These are phyloP conservation scores for Colletotrichum phormii DNA, from an alignment of 2,329 filamentous ascomycete species.

Conservation along the genomic window DNA sequence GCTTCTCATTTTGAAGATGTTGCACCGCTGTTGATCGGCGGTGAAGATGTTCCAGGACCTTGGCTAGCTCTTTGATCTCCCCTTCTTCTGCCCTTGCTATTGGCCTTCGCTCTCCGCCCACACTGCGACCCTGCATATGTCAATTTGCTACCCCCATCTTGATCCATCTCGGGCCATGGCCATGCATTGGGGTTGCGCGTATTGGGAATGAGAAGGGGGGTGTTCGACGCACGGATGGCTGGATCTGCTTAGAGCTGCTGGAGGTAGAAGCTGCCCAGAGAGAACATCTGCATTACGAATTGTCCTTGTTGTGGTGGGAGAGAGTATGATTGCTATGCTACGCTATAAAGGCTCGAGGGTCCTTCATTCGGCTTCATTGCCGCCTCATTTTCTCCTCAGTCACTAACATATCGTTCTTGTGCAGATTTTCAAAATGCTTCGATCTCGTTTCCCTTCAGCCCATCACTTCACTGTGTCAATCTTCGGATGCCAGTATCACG, in stretches of 20 bases:
- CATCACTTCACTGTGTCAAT: conserved; percentile 34
- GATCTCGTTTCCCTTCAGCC: conserved; percentile 30
- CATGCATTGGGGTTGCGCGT: not conserved
- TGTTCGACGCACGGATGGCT: not conserved
- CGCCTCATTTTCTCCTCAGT: not conserved
- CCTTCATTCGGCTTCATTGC: not conserved
- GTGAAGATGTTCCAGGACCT: conserved; percentile 1
- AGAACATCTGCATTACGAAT: not conserved
- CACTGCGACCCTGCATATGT: not conserved
- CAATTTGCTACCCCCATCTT: not conserved
- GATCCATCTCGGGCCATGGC: not conserved
- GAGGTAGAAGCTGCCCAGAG: not conserved
- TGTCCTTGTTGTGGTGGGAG: not conserved
- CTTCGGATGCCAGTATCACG: conserved; percentile 32
- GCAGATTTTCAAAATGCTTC: conserved; percentile 21
- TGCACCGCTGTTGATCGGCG: not conserved
- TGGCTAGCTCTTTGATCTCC: not conserved
- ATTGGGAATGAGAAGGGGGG: not conserved
- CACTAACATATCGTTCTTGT: not conserved
- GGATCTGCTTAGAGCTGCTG: not conserved
- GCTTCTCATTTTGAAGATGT: not conserved
- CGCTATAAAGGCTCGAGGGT: not conserved
- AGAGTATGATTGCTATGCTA: not conserved
- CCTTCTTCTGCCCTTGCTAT: not conserved
- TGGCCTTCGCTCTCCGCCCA: not conserved